Evolutionary conservation across 768 basidiomycete genomes (phyloP).

Genomic region (Leccinum uliginosum): DNA sequence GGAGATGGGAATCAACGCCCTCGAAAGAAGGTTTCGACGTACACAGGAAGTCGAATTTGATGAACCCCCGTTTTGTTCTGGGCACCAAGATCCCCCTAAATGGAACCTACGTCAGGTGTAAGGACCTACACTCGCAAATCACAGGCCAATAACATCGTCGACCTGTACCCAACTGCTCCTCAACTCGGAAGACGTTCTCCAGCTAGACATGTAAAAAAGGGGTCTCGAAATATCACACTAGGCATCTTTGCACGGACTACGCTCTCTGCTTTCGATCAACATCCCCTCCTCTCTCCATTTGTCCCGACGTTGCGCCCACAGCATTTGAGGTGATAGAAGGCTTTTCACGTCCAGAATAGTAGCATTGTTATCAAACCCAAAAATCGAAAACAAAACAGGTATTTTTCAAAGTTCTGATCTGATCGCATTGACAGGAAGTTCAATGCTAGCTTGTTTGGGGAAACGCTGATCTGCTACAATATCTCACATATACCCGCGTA

Average conservation of each 20-base stretch:
- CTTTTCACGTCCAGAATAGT: too few species aligned
- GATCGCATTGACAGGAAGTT: background rate
- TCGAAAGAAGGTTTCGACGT: background rate
- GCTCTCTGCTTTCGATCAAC: background rate
- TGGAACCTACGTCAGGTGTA: background rate
- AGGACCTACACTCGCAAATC: too few species aligned
- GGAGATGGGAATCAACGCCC: slow-evolving; percentile 2
- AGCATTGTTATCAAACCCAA: too few species aligned
- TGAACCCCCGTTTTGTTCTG: background rate
- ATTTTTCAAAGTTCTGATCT: too few species aligned
- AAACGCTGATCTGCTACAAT: background rate
- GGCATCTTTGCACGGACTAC: too few species aligned
- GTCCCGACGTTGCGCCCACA: background rate
- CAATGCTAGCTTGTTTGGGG: background rate
- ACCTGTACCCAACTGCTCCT: too few species aligned
- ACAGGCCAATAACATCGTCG: background rate
- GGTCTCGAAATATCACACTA: too few species aligned
- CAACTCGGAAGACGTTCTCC: too few species aligned
- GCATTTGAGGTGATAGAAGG: background rate
- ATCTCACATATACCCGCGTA: slow-evolving; percentile 18
- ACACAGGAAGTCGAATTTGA: background rate
- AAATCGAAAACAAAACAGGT: too few species aligned
- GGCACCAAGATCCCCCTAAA: background rate
- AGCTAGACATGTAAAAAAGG: background rate
- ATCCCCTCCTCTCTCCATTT: background rate